Base-by-base conservation (phyloP, 257 asterid genomes). In the Scutellaria minor region DNA sequence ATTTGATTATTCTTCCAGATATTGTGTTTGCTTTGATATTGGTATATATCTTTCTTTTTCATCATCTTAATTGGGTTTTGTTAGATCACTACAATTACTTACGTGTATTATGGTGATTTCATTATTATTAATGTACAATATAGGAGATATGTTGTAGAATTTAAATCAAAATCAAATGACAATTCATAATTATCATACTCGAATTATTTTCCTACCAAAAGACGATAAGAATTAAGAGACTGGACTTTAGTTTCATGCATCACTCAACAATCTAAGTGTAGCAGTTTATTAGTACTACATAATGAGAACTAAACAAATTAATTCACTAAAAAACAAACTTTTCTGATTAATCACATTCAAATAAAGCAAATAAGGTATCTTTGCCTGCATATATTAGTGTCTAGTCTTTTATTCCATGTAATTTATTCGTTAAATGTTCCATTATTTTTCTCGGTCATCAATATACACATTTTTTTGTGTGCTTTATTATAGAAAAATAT, bases 21-120 rank as follows among this genome's bases (percentile, higher is more conserved):
- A 54, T 74, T 73, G 27, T 64, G 42, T 61, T 53, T 53, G 62
- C 48, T 60, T 66, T 51, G 13, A 22, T 9, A 40, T 55, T 35
- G 66, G 37, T 31, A 31, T 31, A 0, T 31, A 2, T 2, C 4
- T 31, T 31, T 31, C 2, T 31, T 31, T 31, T 31, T 2, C 37
- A 3, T 31, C 5, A 3, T 31, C 37, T 3, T 24, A 24, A 24
- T 24, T 31, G 37, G 37, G 37, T 31, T 31, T 31, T 31, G 5
- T 31, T 31, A 24, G 4, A 31, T 31, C 37, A 31, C 37, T 4
- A 31, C 37, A 31, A 2, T 4, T 1, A 2, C 4, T 31, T 31
- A 31, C 37, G 2, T 27, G 3, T 27, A 27, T 31, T 31, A 31
- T 31, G 5, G 37, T 31, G 37, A 31, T 31, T 3, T 31, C 5